Base-by-base conservation (phyloP, 768 basidiomycete genomes). In the Leucocoprinus sp. region DNA sequence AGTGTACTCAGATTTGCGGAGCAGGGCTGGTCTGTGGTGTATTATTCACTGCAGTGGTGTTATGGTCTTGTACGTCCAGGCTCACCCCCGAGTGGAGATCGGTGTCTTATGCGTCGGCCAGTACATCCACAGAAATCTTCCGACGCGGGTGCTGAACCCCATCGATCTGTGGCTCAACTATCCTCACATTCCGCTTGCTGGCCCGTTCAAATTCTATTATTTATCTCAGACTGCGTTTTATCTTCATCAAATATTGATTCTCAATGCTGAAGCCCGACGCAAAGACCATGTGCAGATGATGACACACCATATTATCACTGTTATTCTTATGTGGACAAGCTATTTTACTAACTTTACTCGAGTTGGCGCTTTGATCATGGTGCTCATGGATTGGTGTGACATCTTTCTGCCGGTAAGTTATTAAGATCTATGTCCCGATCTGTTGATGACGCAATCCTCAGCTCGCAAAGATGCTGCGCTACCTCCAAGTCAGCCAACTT, bases 261-360 rank as follows among this genome's bases (percentile, higher is more conserved):
- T 99, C 61, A 90, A 97, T 62, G 83, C 93, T 21, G 96, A 99
- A 62, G 91, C 82, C 29, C 76, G 81, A 44, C 73, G 96, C 46
- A 92, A 90, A 60, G 96, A 99, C 63, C 91, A 97, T 63, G 69
- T 71, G 55, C 95, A 97, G 64, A 97, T 97, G 95, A 86, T 97
- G 76, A 68, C 82, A 19, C 96, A 99, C 67, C 96, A 99, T 60
- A 59, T 95, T 54, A 84, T 98, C 53, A 95, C 93, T 9, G 74
- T 93, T 50, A 58, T 72, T 39, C 76, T 99, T 50, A 80, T 97
- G 65, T 63, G 71, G 26, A 57, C 69, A 31, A 92, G 88, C 62
- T 98, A 96, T 65, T 72, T 73, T 50, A 78, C 72, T 60, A 84
- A 93, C 64, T 84, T 82, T 59, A 95, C 90, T 7, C 84, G 93